phyloP scores from a whole-genome alignment of 768 basidiomycete species.

The Boletus huronensis region DNA sequence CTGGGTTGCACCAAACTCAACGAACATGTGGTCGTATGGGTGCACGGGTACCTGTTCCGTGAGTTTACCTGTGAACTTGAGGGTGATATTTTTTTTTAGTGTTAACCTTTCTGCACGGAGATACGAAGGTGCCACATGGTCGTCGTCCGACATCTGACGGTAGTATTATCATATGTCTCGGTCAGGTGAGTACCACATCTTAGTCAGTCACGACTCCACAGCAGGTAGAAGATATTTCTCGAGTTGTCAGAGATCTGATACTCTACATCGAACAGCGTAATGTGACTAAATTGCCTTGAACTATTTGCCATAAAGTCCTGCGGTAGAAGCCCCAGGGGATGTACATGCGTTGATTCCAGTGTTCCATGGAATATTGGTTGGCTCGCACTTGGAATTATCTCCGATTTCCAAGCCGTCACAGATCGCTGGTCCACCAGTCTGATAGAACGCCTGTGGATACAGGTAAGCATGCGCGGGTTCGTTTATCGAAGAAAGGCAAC shows the following conservation, averaged over 20 bases:
- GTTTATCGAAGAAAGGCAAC: background rate
- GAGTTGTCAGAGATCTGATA: background rate
- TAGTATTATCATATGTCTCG: background rate
- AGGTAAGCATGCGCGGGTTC: background rate
- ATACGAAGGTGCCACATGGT: background rate
- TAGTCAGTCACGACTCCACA: background rate
- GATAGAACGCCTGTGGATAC: background rate
- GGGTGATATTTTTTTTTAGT: background rate
- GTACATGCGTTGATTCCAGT: background rate
- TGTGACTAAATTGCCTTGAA: background rate
- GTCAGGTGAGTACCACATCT: background rate
- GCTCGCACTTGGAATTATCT: slow-evolving; percentile 1
- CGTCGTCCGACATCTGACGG: background rate
- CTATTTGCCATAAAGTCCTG: background rate
- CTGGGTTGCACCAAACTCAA: background rate
- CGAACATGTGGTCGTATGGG: background rate
- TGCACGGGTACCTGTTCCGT: background rate
- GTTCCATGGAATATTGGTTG: slow-evolving; percentile 1
- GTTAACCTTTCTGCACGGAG: background rate
- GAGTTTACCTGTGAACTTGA: background rate
- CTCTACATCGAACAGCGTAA: background rate
- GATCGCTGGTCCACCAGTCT: background rate
- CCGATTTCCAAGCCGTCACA: background rate
- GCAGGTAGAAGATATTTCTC: background rate
- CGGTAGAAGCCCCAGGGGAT: background rate